phyloP scores from a whole-genome alignment of 768 basidiomycete genomes.

The Termitomyces bulborhizus region DNA sequence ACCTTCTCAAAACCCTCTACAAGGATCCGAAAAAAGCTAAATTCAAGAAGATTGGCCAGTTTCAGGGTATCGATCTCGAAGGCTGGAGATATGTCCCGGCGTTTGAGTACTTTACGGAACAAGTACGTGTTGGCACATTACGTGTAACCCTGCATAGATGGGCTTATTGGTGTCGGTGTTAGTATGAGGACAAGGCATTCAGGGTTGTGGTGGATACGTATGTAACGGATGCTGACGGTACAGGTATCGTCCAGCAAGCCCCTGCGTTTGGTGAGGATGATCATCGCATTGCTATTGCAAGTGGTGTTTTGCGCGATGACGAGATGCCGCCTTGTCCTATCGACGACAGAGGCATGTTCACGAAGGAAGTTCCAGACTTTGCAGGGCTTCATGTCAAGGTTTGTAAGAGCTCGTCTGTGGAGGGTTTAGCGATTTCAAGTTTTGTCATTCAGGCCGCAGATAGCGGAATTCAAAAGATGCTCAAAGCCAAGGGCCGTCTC shows the following conservation, averaged over 20 bases:
- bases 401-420: constrained; percentile 7
- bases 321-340: constrained; percentile 97
- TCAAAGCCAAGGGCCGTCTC: constrained; percentile 84
- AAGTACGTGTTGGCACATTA: constrained; percentile 39
- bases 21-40: constrained; percentile 98
- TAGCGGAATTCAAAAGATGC: constrained; percentile 84
- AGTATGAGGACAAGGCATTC: constrained; percentile 93
- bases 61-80: constrained; percentile 89
- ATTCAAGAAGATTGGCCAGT: constrained; percentile 84
- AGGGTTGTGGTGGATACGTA: constrained; percentile 86
- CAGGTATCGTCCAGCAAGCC: constrained; percentile 98
- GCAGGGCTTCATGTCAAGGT: constrained; percentile 88
- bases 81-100: constrained; percentile 94
- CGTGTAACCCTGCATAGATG: not conserved
- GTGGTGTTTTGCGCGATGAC: constrained; percentile 77
- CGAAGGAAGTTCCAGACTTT: constrained; percentile 85
- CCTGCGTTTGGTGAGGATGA: constrained; percentile 99
- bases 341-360: constrained; percentile 86
- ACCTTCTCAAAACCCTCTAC: constrained; percentile 80
- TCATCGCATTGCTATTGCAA: constrained; percentile 83
- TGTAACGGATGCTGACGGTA: constrained; percentile 89
- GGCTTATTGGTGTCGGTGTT: not conserved
- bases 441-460: constrained; percentile 66
- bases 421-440: not conserved
- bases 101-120: constrained; percentile 95